Evolutionary conservation across 257 asterid genomes (phyloP).

Genomic region (Lycium ferocissimum): DNA sequence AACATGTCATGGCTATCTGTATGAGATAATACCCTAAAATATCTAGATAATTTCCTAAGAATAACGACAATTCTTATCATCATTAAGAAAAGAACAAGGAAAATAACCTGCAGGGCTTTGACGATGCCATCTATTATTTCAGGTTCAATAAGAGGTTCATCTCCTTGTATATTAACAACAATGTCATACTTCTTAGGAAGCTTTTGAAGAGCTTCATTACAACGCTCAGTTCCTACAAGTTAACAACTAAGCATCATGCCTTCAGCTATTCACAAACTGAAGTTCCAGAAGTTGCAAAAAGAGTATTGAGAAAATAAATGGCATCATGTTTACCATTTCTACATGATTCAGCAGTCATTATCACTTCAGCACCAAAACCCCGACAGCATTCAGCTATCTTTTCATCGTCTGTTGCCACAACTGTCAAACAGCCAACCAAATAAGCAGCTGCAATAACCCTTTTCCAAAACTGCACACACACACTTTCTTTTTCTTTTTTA

Average conservation of each 20-base stretch:
- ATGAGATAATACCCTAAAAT: neutral
- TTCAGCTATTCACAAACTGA: slow-evolving; percentile 9
- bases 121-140: slow-evolving; percentile 90
- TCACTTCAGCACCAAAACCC: slow-evolving; percentile 92
- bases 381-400: slow-evolving; percentile 91
- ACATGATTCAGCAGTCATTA: slow-evolving; percentile 93
- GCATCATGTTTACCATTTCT: slow-evolving; percentile 64
- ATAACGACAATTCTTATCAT: slow-evolving; percentile 15
- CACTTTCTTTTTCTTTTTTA: neutral
- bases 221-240: slow-evolving; percentile 81
- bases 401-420: slow-evolving; percentile 95
- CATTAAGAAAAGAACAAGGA: neutral
- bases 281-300: neutral
- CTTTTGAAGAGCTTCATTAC: slow-evolving; percentile 83
- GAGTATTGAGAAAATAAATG: neutral
- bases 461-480: neutral
- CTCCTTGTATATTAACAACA: slow-evolving; percentile 95
- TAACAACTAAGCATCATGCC: neutral
- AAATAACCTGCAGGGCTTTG: slow-evolving; percentile 72
- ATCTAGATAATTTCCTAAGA: neutral
- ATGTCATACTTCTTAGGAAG: slow-evolving; percentile 73
- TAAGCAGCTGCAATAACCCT: neutral
- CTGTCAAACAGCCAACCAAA: slow-evolving; percentile 43
- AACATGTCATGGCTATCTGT: neutral
- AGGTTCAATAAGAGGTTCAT: slow-evolving; percentile 95